phyloP scores from a whole-genome alignment of 805 yeast genomes.

The Hanseniaspora meyeri region DNA sequence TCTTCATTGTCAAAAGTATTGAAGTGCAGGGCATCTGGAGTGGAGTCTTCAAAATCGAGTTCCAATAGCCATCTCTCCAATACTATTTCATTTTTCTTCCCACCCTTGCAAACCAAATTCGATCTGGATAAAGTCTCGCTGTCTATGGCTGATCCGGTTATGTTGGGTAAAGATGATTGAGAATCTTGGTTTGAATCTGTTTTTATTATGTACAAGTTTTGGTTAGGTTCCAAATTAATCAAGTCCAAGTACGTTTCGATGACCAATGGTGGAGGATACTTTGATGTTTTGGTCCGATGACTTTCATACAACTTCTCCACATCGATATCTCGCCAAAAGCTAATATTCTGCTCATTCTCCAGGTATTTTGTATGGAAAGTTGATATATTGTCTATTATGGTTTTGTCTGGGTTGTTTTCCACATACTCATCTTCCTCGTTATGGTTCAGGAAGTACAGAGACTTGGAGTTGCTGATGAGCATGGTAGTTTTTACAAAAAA shows the following conservation, averaged over 20 bases:
- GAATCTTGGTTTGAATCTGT: constrained; percentile 16
- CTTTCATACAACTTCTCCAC: not conserved
- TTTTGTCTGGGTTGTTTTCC: constrained; percentile 18
- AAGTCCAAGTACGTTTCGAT: constrained; percentile 72
- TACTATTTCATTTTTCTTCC: constrained; percentile 70
- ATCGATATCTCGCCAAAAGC: constrained; percentile 24
- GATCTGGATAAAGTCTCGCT: constrained; percentile 28
- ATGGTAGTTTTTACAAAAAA: constrained; percentile 55
- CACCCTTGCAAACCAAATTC: constrained; percentile 49
- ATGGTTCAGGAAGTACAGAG: constrained; percentile 14
- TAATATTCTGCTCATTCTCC: constrained; percentile 25
- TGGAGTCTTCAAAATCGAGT: constrained; percentile 36
- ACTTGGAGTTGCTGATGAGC: constrained; percentile 40
- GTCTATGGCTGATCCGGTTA: not conserved
- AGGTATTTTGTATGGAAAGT: constrained; percentile 16
- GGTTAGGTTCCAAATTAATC: constrained; percentile 42
- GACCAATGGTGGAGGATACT: constrained; percentile 62
- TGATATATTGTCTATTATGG: constrained; percentile 15
- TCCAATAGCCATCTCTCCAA: constrained; percentile 89
- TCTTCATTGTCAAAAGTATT: constrained; percentile 22
- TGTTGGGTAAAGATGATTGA: constrained; percentile 17
- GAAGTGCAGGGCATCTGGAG: constrained; percentile 26
- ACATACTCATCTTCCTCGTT: constrained; percentile 16
- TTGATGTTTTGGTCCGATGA: constrained; percentile 8
- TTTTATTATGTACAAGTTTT: constrained; percentile 48